A percentile compares a stretch with the other conserved stretches of the same genome.
Conservation (phyloP, 177 flowering plant species). For the Vitis hybrid region DNA sequence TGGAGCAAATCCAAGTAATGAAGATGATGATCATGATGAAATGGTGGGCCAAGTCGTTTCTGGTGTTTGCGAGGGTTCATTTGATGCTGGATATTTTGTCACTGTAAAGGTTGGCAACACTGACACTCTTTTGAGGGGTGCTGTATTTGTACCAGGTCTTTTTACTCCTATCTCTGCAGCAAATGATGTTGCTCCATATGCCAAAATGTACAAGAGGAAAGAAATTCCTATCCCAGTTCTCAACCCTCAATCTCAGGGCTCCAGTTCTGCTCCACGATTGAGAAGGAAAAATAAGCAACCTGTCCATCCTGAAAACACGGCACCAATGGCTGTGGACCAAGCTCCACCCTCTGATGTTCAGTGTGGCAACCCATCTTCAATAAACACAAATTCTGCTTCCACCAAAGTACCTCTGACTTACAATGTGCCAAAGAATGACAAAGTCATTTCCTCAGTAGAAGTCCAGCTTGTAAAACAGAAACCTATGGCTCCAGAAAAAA, state of each 20-base stretch:
- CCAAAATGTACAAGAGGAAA: conserved; percentile 33
- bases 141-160: conserved; percentile 42
- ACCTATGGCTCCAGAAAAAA: no score
- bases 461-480: no score
- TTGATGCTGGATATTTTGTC: conserved; percentile 56
- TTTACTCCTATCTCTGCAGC: conserved; percentile 35
- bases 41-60: conserved; percentile 50
- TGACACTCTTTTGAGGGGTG: conserved; percentile 37
- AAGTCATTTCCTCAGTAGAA: background rate
- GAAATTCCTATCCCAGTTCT: conserved; percentile 32
- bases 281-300: conserved; percentile 16
- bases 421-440: background rate
- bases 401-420: background rate
- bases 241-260: conserved; percentile 8
- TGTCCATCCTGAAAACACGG: conserved; percentile 6
- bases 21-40: conserved; percentile 8
- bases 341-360: conserved; percentile 6
- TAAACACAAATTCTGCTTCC: conserved; percentile 15
- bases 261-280: background rate
- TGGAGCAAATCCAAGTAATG: conserved; percentile 3
- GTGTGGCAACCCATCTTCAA: conserved; percentile 4
- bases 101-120: conserved; percentile 33
- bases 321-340: conserved; percentile 7
- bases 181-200: conserved; percentile 55
- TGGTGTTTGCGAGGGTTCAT: conserved; percentile 48